Percentiles rank a stretch among this genome's conserved stretches.
Evolutionary conservation across 306 rosid species (phyloP).

Genomic region (Begonia loranthoides): DNA sequence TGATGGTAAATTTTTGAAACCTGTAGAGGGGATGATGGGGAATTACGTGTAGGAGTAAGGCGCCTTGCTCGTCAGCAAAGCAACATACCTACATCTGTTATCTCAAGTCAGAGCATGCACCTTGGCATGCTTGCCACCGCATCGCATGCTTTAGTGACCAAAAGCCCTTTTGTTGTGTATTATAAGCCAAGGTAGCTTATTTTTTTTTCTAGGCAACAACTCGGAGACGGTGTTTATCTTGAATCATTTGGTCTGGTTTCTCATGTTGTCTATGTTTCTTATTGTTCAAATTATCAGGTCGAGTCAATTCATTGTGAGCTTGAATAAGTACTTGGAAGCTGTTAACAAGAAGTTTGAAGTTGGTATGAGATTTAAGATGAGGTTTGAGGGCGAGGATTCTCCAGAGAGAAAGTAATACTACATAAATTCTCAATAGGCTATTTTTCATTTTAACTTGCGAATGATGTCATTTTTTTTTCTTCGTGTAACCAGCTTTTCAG

Average conservation of each 20-base stretch:
- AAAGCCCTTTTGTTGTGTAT: slow-evolving; percentile 62
- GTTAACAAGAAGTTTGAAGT: slow-evolving; percentile 35
- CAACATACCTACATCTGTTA: slow-evolving; percentile 84
- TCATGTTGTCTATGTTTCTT: too few relatives aligned
- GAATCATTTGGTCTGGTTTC: too few relatives aligned
- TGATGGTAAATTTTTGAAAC: too few relatives aligned
- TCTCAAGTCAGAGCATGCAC: slow-evolving; percentile 96
- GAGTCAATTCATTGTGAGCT: slow-evolving; percentile 37
- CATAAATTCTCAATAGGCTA: background rate
- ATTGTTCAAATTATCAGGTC: too few relatives aligned
- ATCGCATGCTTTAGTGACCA: slow-evolving; percentile 77
- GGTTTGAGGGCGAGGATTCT: slow-evolving; percentile 83
- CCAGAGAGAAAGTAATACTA: slow-evolving; percentile 63
- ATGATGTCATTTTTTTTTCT: slow-evolving; percentile 6
- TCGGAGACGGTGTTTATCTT: too few relatives aligned
- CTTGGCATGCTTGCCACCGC: slow-evolving; percentile 96
- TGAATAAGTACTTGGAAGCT: slow-evolving; percentile 60
- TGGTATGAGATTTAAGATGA: slow-evolving; percentile 81
- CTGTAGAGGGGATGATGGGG: slow-evolving; percentile 62
- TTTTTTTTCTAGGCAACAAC: too few relatives aligned
- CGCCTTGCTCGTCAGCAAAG: slow-evolving; percentile 70
- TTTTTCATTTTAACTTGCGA: slow-evolving; percentile 3
- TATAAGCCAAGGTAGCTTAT: slow-evolving; percentile 86
- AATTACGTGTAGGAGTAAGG: slow-evolving; percentile 81
- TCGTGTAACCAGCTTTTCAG: slow-evolving; percentile 54